Evolutionary conservation across 441 rosid species (phyloP).

Genomic region (Euphorbia schlechtendalii): DNA sequence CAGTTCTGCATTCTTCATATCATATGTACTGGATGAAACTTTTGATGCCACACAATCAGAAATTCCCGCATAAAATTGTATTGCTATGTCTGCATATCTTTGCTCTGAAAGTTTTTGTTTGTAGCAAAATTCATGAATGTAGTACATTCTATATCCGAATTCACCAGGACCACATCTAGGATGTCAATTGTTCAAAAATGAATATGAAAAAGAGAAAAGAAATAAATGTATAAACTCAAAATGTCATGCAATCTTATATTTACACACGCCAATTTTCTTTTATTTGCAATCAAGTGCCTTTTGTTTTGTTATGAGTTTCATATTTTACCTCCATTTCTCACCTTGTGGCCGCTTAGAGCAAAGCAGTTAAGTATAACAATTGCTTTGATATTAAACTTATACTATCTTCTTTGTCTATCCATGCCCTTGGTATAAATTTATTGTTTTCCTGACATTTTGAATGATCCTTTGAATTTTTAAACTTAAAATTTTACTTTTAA

Average conservation of each 20-base stretch:
- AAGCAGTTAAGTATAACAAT: neutral
- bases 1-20: too few relatives aligned
- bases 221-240: neutral
- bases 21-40: too few relatives aligned
- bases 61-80: too few relatives aligned
- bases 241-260: neutral
- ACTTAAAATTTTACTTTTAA: neutral
- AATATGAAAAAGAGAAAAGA: neutral
- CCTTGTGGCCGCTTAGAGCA: neutral
- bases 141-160: neutral
- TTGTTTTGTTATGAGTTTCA: neutral
- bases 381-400: neutral
- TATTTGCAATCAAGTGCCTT: neutral
- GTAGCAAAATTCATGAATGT: too few relatives aligned
- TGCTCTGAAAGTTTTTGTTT: too few relatives aligned
- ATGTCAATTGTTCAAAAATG: neutral
- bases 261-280: neutral
- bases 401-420: neutral
- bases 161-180: neutral
- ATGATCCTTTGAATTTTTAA: neutral
- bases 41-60: too few relatives aligned
- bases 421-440: neutral
- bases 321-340: neutral
- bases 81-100: too few relatives aligned
- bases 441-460: neutral